Evolutionary conservation across 257 asterid genomes (phyloP).

Genomic region (Solanum medicagineum): DNA sequence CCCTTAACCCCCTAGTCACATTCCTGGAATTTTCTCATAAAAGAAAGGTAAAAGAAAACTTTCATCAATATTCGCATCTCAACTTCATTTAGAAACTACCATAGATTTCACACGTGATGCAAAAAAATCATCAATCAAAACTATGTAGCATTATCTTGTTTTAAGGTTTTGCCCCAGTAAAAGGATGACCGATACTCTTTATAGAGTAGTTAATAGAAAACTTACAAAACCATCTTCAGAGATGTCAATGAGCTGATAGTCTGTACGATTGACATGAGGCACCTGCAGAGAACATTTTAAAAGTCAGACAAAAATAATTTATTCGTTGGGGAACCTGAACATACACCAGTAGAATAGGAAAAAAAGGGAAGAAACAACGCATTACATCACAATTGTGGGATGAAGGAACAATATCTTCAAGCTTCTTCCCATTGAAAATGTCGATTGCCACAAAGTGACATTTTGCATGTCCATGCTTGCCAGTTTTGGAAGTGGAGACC

Average conservation of each 20-base stretch:
- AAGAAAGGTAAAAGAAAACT: not conserved
- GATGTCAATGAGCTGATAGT: conserved; percentile 36
- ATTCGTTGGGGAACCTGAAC: not conserved
- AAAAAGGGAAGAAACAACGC: not conserved
- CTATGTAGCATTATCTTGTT: not conserved
- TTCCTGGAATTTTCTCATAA: not conserved
- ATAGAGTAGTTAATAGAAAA: not conserved
- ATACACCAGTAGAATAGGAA: not conserved
- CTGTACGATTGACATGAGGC: conserved; percentile 55
- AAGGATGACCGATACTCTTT: not conserved
- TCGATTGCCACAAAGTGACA: conserved; percentile 66
- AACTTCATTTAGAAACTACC: not conserved
- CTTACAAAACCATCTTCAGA: conserved; percentile 31
- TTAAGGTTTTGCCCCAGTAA: not conserved
- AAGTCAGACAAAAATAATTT: not conserved
- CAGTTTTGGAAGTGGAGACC: conserved; percentile 62
- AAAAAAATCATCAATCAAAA: not conserved
- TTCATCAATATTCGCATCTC: not conserved
- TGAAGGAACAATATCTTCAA: conserved; percentile 65
- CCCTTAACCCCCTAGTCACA: not conserved
- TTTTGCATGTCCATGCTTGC: conserved; percentile 65
- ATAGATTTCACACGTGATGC: not conserved
- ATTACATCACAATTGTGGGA: conserved; percentile 61
- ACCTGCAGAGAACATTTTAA: conserved; percentile 17
- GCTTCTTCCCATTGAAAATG: conserved; percentile 49